phyloP scores from a whole-genome alignment of 208 protist genomes.

The Crithidia mellificae region DNA sequence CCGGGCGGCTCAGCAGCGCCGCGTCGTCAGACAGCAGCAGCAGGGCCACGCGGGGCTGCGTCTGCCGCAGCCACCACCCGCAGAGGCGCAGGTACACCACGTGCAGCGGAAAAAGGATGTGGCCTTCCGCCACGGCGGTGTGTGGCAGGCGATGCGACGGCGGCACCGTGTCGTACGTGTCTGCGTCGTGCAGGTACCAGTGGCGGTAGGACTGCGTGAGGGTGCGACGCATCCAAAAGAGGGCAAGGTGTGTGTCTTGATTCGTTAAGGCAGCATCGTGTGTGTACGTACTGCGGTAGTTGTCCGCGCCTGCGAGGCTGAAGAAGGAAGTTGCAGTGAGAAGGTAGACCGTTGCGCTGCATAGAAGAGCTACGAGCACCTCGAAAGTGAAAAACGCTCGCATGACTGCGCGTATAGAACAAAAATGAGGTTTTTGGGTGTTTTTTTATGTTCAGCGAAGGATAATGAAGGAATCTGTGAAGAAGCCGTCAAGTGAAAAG shows the following conservation, averaged over 20 bases:
- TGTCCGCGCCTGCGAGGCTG: not conserved
- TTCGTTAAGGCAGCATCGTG: not conserved
- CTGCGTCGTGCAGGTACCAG: slow-evolving; percentile 39
- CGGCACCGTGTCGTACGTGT: slow-evolving; percentile 1
- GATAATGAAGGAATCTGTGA: no score
- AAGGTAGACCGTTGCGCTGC: not conserved
- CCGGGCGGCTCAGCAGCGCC: not conserved
- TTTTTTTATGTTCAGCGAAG: no score
- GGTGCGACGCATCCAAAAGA: slow-evolving; percentile 46
- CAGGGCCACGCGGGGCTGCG: not conserved
- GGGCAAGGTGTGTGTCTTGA: slow-evolving; percentile 25
- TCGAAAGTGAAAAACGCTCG: not conserved
- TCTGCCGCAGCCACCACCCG: slow-evolving; percentile 18
- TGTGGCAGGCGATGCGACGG: slow-evolving; percentile 8
- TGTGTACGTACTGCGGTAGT: not conserved
- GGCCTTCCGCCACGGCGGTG: slow-evolving; percentile 20
- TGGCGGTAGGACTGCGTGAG: slow-evolving; percentile 15
- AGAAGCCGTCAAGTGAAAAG: no score
- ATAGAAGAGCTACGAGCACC: not conserved
- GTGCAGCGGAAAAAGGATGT: slow-evolving; percentile 44
- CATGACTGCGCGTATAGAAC: no score
- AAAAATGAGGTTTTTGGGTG: no score
- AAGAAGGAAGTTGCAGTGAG: not conserved
- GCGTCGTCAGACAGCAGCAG: not conserved
- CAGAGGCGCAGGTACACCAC: slow-evolving; percentile 40